phyloP scores from a whole-genome alignment of 441 rosid genomes.

The Pelargonium myrrhifolium region DNA sequence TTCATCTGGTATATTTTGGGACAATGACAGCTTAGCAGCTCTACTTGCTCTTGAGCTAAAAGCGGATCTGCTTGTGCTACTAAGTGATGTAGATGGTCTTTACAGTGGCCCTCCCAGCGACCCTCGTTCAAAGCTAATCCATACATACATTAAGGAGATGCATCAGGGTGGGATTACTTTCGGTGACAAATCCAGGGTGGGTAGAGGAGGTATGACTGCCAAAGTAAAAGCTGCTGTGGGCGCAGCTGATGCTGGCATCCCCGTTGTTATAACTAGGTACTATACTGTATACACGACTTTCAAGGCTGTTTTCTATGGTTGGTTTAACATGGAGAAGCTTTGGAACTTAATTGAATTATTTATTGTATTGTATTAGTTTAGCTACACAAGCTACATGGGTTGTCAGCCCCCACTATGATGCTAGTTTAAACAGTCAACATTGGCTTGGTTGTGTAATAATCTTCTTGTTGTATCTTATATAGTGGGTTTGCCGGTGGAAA shows the following conservation, averaged over 20 bases:
- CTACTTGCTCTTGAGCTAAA: conserved; percentile 80
- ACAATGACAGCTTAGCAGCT: conserved; percentile 96
- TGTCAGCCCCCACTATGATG: neutral
- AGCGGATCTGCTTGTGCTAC: conserved; percentile 83
- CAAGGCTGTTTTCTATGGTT: conserved; percentile 9
- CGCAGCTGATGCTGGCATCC: conserved; percentile 85
- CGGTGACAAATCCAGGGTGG: conserved; percentile 95
- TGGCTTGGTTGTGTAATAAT: conserved; percentile 1
- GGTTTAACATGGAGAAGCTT: conserved; percentile 2
- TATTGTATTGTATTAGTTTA: neutral
- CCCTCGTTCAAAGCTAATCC: conserved; percentile 79
- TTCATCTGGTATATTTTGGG: conserved; percentile 98
- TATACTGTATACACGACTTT: neutral
- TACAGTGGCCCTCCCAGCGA: conserved; percentile 97
- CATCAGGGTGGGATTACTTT: conserved; percentile 84
- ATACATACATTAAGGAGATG: conserved; percentile 68
- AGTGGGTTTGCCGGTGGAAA: conserved; percentile 84
- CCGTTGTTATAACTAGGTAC: conserved; percentile 94
- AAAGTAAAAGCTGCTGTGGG: conserved; percentile 93
- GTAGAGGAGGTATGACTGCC: conserved; percentile 99
- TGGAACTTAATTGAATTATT: neutral
- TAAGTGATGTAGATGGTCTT: conserved; percentile 98
- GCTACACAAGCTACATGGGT: neutral
- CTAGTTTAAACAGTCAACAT: neutral
- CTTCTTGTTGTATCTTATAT: conserved; percentile 21